Percentiles rank a stretch among this genome's conserved stretches.
Evolutionary conservation across 305 asterid species (phyloP).

Genomic region (Petunia hybrid): DNA sequence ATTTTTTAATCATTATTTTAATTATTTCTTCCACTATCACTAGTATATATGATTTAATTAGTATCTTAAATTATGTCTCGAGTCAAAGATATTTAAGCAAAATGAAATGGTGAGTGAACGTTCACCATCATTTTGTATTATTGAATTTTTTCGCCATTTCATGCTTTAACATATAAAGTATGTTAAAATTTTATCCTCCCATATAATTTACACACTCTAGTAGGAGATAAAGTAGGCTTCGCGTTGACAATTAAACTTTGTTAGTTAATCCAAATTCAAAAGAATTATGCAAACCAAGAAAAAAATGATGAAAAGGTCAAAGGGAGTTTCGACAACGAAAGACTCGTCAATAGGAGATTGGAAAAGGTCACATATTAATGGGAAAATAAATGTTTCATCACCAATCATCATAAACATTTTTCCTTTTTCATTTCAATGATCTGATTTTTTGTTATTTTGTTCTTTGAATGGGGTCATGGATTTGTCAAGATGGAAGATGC

Average conservation of each 20-base stretch:
- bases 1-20: neutral
- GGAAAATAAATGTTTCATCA: neutral
- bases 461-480: neutral
- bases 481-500: slow-evolving; percentile 2
- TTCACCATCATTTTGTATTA: neutral
- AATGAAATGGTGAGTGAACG: neutral
- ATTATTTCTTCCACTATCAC: neutral
- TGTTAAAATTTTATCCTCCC: neutral
- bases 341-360: no score
- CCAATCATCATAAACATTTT: neutral
- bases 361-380: neutral
- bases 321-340: neutral
- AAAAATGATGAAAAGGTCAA: neutral
- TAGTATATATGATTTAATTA: neutral
- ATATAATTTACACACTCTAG: neutral
- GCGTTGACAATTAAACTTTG: neutral
- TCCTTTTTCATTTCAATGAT: neutral
- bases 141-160: neutral
- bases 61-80: neutral
- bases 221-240: neutral
- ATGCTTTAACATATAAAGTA: neutral
- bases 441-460: neutral
- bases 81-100: neutral
- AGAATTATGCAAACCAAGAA: neutral
- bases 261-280: neutral